Evolutionary conservation across 441 rosid species (phyloP).

Genomic region (Kokia cookei): DNA sequence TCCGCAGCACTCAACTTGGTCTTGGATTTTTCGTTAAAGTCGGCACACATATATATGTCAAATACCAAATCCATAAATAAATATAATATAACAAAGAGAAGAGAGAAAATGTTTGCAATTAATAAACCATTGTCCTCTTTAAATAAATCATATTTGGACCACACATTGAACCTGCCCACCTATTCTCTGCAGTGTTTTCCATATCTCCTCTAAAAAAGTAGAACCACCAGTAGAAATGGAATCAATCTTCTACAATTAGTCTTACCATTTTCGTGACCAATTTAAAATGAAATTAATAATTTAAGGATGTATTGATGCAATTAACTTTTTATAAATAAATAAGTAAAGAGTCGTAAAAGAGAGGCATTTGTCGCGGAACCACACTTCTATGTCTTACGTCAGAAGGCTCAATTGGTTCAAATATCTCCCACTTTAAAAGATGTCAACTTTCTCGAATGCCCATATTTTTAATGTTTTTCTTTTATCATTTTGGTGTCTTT

Average conservation of each 20-base stretch:
- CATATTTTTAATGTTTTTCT: background rate
- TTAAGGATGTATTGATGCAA: too few species aligned
- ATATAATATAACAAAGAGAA: constrained; percentile 6
- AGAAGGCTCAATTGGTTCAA: background rate
- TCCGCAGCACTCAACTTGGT: background rate
- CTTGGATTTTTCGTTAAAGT: constrained; percentile 9
- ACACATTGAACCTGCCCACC: constrained; percentile 24
- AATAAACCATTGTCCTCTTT: constrained; percentile 9
- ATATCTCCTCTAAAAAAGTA: constrained; percentile 18
- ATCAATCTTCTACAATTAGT: background rate
- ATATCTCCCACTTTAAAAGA: constrained; percentile 35
- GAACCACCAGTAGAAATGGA: background rate
- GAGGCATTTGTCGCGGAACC: background rate
- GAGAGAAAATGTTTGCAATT: constrained; percentile 17
- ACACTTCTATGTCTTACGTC: background rate
- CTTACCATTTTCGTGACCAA: too few species aligned
- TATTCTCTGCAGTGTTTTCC: constrained; percentile 18
- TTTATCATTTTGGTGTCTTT: constrained; percentile 13
- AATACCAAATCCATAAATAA: background rate
- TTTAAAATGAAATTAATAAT: too few species aligned
- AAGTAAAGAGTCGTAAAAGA: too few species aligned
- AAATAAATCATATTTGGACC: background rate
- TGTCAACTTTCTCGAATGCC: constrained; percentile 45
- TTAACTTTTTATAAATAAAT: too few species aligned
- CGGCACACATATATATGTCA: background rate